These are phyloP conservation scores for Diversispora eburnea DNA, from an alignment of 192 early-diverging fungal genomes.

Conservation along the genomic window DNA sequence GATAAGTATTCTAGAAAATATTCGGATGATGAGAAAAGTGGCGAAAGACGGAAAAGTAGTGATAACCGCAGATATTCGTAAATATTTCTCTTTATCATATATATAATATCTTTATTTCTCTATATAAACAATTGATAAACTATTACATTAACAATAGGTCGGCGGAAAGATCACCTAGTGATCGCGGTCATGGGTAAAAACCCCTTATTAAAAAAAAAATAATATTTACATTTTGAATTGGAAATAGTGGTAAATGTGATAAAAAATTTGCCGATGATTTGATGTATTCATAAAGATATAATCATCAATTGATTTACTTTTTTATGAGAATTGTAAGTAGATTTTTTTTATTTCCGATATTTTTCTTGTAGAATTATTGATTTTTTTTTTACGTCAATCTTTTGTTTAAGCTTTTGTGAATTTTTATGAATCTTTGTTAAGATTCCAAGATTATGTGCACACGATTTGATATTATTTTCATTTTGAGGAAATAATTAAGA, in stretches of 20 bases:
- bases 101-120: neutral
- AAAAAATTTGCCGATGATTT: no score
- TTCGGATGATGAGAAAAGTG: neutral
- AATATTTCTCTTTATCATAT: neutral
- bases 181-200: conserved; percentile 7
- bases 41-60: conserved; percentile 6
- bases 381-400: no score
- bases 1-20: conserved; percentile 12
- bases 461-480: no score
- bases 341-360: no score
- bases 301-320: no score
- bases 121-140: neutral
- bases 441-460: no score
- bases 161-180: conserved; percentile 19
- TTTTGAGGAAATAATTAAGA: no score
- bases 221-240: neutral
- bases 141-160: neutral
- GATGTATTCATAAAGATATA: no score
- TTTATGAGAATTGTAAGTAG: no score
- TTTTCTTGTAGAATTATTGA: no score
- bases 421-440: no score
- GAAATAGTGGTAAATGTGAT: neutral
- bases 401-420: no score
- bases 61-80: conserved; percentile 22
- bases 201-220: neutral